Percentiles rank a stretch among this genome's conserved stretches.
These are phyloP conservation scores for Fraxinus latifolia DNA, from an alignment of 305 asterid genomes.

Conservation along the genomic window DNA sequence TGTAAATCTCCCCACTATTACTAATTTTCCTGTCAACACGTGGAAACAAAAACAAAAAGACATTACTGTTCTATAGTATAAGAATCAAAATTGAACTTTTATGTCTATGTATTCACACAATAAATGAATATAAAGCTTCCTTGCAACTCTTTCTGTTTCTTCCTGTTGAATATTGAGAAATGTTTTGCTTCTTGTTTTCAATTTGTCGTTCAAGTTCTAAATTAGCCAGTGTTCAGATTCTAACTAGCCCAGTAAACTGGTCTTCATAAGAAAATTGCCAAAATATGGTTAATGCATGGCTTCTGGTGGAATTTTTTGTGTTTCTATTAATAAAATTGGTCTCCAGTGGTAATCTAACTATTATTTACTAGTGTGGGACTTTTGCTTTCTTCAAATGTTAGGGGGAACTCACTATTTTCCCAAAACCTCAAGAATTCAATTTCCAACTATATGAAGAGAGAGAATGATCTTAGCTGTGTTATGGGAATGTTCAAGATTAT, in stretches of 20 bases:
- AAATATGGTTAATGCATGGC: not conserved
- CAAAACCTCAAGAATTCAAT: not conserved
- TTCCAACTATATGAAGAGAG: not conserved
- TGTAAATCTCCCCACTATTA: not conserved
- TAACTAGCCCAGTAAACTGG: not conserved
- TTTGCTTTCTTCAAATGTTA: not conserved
- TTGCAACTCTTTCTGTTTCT: not conserved
- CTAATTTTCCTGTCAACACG: not conserved
- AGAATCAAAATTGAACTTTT: not conserved
- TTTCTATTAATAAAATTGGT: not conserved
- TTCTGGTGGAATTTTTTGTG: not conserved
- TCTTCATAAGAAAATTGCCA: not conserved
- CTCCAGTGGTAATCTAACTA: not conserved
- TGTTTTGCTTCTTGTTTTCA: not conserved
- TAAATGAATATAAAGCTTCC: not conserved
- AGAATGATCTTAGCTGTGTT: not conserved
- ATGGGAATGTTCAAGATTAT: not conserved
- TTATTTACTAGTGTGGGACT: not conserved
- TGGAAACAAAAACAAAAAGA: not conserved
- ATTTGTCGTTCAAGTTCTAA: not conserved
- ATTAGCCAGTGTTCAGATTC: not conserved
- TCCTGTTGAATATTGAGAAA: not conserved
- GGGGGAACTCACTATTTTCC: not conserved
- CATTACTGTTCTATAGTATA: not conserved
- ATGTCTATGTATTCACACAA: not conserved